These are phyloP conservation scores for Colletotrichum truncatum DNA, from an alignment of 2,329 filamentous ascomycete species.

Conservation along the genomic window DNA sequence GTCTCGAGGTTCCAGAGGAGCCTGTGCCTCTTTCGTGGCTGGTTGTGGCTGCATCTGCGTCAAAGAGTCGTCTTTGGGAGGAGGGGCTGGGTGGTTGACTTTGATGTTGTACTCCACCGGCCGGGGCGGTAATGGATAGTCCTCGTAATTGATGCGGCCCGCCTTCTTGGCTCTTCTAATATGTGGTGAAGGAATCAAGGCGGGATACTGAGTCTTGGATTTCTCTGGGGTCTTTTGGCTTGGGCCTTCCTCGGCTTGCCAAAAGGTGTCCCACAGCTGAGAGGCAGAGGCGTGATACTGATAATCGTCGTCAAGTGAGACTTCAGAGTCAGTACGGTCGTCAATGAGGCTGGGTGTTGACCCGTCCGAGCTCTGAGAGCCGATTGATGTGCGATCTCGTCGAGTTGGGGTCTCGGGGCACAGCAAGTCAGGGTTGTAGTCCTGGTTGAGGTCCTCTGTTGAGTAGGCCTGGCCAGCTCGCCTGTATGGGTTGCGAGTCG, in stretches of 20 bases:
- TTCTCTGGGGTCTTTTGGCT: constrained; percentile 23
- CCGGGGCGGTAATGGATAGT: constrained; percentile 36
- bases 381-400: constrained; percentile 51
- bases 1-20: neutral
- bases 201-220: constrained; percentile 27
- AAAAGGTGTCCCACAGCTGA: constrained; percentile 63
- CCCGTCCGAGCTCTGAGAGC: constrained; percentile 45
- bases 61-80: neutral
- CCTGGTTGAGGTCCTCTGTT: constrained; percentile 18
- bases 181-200: constrained; percentile 31
- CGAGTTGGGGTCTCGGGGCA: constrained; percentile 31
- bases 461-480: constrained; percentile 29
- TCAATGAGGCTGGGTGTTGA: constrained; percentile 61
- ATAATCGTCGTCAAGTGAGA: constrained; percentile 60
- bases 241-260: constrained; percentile 39
- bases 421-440: neutral
- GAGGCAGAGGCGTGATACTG: constrained; percentile 55
- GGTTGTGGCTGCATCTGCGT: constrained; percentile 29
- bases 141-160: constrained; percentile 31
- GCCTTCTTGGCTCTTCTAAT: constrained; percentile 31
- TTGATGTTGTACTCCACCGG: constrained; percentile 31
- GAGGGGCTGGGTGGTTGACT: constrained; percentile 11
- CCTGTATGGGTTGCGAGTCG: constrained; percentile 24
- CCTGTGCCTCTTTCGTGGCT: neutral
- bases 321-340: constrained; percentile 59